A percentile compares a stretch with the other conserved stretches of the same genome.
These are phyloP conservation scores for Annulohypoxylon moriforme DNA, from an alignment of 495 filamentous ascomycete genomes.

Conservation along the genomic window DNA sequence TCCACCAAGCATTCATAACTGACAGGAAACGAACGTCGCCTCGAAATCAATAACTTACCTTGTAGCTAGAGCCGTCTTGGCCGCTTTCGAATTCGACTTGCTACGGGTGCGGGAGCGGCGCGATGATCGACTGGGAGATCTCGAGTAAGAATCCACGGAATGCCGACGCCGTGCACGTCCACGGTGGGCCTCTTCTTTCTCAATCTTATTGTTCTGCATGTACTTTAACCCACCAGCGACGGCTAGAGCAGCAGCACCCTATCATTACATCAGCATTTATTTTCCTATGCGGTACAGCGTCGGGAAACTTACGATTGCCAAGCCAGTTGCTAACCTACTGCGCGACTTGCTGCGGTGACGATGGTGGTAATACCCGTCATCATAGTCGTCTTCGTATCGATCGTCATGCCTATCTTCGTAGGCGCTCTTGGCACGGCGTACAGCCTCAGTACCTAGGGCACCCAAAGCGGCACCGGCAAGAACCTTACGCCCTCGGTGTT, in stretches of 20 bases:
- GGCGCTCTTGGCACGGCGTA: conserved; percentile 76
- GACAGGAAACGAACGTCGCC: not conserved
- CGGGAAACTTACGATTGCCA: conserved; percentile 71
- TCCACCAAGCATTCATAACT: not conserved
- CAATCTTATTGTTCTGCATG: conserved; percentile 72
- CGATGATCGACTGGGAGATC: conserved; percentile 49
- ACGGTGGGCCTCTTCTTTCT: conserved; percentile 71
- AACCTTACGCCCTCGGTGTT: conserved; percentile 76
- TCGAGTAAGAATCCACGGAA: conserved; percentile 49
- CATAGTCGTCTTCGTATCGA: conserved; percentile 52
- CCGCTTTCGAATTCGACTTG: conserved; percentile 75
- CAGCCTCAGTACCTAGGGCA: conserved; percentile 81
- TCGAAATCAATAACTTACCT: conserved; percentile 55
- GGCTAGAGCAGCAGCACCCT: conserved; percentile 74
- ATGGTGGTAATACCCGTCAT: conserved; percentile 45
- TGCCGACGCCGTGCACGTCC: conserved; percentile 76
- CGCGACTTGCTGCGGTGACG: conserved; percentile 50
- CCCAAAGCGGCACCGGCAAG: conserved; percentile 84
- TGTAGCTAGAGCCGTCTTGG: conserved; percentile 81
- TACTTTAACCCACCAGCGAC: conserved; percentile 83
- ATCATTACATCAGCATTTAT: conserved; percentile 21
- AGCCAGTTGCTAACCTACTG: conserved; percentile 68
- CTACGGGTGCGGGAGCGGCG: conserved; percentile 56
- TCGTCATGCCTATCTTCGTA: conserved; percentile 74
- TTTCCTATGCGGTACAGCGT: not conserved